Conservation (phyloP, 73 alveolate genomes). For the Paramecium pentaurelia region DNA sequence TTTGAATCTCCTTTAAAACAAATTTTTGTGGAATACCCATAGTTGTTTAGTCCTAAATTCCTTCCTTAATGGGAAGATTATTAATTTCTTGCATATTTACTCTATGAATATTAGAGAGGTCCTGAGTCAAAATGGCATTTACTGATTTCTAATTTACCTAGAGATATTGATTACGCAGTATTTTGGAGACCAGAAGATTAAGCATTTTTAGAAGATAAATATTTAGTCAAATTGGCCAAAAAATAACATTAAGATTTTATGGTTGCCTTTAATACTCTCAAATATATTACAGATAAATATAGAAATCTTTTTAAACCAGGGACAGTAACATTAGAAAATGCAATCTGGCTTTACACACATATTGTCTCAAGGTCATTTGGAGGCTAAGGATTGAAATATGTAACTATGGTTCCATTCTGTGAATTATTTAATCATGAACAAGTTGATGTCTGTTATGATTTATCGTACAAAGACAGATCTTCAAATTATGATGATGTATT, state of each 20-base stretch:
- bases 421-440: conserved; percentile 57
- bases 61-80: conserved; percentile 20
- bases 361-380: conserved; percentile 49
- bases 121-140: conserved; percentile 17
- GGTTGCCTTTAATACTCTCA: background rate
- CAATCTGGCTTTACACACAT: conserved; percentile 54
- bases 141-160: conserved; percentile 30
- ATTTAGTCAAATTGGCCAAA: background rate
- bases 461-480: background rate
- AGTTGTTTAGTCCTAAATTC: background rate
- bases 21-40: background rate
- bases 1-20: background rate
- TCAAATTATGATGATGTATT: background rate
- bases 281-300: background rate
- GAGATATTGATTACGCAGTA: conserved; percentile 37
- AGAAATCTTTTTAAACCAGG: conserved; percentile 6
- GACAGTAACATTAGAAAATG: conserved; percentile 12
- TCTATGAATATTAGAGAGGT: conserved; percentile 47
- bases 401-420: conserved; percentile 45
- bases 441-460: conserved; percentile 11
- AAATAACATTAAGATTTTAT: background rate
- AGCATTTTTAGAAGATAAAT: background rate
- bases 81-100: background rate
- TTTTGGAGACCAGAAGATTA: conserved; percentile 53
- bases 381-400: background rate